These are phyloP conservation scores for Ligustrum vulgare DNA, from an alignment of 257 asterid species.

Conservation along the genomic window DNA sequence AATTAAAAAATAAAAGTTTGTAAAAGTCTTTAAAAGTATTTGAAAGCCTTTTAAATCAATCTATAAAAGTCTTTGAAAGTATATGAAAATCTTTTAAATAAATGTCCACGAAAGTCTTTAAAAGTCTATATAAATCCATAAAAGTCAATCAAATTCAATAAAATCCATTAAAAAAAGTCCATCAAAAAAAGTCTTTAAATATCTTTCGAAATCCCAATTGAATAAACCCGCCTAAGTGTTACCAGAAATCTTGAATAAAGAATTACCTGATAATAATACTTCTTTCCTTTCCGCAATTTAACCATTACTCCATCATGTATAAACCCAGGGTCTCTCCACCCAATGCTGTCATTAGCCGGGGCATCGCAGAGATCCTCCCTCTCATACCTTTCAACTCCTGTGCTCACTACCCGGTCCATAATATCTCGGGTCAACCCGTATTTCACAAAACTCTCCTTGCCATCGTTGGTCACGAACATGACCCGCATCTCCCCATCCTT, in stretches of 20 bases:
- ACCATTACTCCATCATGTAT: constrained; percentile 82
- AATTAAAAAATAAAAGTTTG: no score
- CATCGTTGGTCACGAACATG: constrained; percentile 87
- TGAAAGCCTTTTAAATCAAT: no score
- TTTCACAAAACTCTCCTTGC: constrained; percentile 57
- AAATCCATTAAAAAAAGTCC: no score
- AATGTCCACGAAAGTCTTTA: no score
- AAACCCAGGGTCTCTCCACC: constrained; percentile 97
- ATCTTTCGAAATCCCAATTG: no score
- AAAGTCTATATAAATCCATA: no score
- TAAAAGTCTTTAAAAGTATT: no score
- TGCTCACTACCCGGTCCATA: constrained; percentile 43
- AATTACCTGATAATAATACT: constrained; percentile 71
- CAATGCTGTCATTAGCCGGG: constrained; percentile 78
- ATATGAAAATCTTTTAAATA: no score
- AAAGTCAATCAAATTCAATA: no score
- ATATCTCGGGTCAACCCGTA: constrained; percentile 53
- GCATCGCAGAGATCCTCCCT: constrained; percentile 83
- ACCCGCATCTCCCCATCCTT: constrained; percentile 86
- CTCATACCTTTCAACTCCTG: constrained; percentile 67
- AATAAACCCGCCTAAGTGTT: no score
- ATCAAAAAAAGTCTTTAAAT: no score
- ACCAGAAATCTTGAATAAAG: neutral
- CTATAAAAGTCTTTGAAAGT: no score
- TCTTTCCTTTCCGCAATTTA: constrained; percentile 58